Conservation (phyloP, 768 basidiomycete genomes). For the Amanita rubescens region DNA sequence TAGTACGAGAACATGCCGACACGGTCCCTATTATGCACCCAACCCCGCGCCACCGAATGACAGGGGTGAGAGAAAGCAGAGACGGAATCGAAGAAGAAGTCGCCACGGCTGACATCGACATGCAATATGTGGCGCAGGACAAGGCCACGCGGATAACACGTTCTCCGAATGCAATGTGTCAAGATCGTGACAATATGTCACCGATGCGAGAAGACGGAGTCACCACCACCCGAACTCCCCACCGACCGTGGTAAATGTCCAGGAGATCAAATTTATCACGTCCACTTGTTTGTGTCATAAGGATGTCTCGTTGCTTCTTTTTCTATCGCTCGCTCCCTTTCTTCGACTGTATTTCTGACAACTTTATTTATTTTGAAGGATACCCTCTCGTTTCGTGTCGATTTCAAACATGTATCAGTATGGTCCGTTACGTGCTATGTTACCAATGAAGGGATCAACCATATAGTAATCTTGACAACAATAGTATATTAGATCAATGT, state of each 20-base stretch:
- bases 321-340: neutral
- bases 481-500: neutral
- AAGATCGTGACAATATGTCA: neutral
- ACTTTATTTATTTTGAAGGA: neutral
- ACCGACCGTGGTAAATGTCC: constrained; percentile 6
- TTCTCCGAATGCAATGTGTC: neutral
- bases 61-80: neutral
- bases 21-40: neutral
- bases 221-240: neutral
- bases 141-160: neutral
- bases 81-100: constrained; percentile 3
- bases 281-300: too few species aligned
- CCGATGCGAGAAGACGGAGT: neutral
- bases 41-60: constrained; percentile 4
- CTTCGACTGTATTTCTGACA: neutral
- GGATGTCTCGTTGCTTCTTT: too few species aligned
- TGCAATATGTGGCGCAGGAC: constrained; percentile 1
- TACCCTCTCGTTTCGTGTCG: neutral
- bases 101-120: neutral
- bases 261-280: neutral
- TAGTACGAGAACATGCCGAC: constrained; percentile 9
- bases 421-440: neutral
- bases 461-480: neutral
- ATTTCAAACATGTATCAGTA: constrained; percentile 7
- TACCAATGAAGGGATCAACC: neutral